Base-by-base conservation (phyloP, 148 eudicot genomes). In the Euryodendron excelsum region DNA sequence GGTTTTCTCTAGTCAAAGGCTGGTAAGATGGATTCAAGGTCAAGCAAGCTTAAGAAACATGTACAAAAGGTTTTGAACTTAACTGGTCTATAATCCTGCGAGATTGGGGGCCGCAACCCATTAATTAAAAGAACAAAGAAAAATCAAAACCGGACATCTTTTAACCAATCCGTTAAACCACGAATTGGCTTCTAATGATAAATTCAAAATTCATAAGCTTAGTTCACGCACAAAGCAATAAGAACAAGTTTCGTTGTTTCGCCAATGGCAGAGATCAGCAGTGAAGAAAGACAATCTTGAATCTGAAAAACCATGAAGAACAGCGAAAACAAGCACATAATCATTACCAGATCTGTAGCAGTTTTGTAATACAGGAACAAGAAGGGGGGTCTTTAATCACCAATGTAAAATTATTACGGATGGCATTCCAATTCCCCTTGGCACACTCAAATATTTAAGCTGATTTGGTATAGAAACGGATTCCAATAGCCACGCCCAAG, bases 391-490 rank as follows among this genome's bases (percentile, higher is more conserved):
- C 3, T 61, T 17, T 0, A 8, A 37, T 74, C 3, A 27, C 41
- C 8, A 37, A 47, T 2, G n/a, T 9, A 12, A 66, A 56, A 30
- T 80, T 80, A 80, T 74, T 74, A 14, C 20, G 39, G 34, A 67
- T 44, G 17, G 67, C 4, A 28, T 73, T 48, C 14, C 18, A 33
- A 52, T 50, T 30, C 62, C 31, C 15, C 1, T 0, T n/a, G n/a
- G 21, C 45, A 71, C 3, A 11, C 69, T 21, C 45, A 79, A n/a
- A n/a, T n/a, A 25, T 60, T 85, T 78, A 88, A 14, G 84, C 82
- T 34, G 95, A 85, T 86, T 91, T 88, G 66, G 92, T 87, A 79
- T 91, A 94, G 80, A 91, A 83, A 72, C 92, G 93, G 77, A 94
- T 75, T 48, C 87, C 97, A 13, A 94, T 72, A 72, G 97, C 98